Conservation (phyloP, 768 basidiomycete species). For the Pleurotus ostreatus region DNA sequence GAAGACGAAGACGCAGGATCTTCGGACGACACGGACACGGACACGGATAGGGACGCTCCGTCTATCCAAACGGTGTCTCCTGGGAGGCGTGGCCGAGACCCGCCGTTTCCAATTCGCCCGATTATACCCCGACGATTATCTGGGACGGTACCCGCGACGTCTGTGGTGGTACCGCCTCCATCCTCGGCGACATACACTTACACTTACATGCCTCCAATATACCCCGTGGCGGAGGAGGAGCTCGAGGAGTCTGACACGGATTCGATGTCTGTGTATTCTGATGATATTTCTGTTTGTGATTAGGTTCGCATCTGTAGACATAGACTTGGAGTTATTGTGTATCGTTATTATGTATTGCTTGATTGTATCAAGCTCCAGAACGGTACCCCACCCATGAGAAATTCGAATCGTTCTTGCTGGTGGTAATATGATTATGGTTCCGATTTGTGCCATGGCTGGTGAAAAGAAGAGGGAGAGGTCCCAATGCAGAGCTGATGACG, state of each 20-base stretch:
- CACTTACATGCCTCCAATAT: too few relatives aligned
- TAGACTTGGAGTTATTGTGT: too few relatives aligned
- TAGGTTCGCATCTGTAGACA: too few relatives aligned
- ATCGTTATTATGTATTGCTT: too few relatives aligned
- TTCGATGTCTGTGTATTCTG: slow-evolving; percentile 6
- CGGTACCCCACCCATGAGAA: neutral
- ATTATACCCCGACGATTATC: neutral
- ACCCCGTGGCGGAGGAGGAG: neutral
- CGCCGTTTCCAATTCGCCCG: neutral
- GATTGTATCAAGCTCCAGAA: too few relatives aligned
- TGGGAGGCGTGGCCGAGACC: neutral
- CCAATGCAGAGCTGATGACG: neutral
- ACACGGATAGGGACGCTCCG: too few relatives aligned
- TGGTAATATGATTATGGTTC: too few relatives aligned
- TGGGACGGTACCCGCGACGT: neutral
- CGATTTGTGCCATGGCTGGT: too few relatives aligned
- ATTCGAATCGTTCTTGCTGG: neutral
- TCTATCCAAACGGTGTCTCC: neutral
- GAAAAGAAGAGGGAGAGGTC: neutral
- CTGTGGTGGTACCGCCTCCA: neutral
- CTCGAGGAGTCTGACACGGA: neutral
- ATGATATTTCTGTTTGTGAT: neutral
- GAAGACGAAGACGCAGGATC: neutral
- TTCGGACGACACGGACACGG: too few relatives aligned
- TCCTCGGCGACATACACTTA: too few relatives aligned